These are phyloP conservation scores for Laguncularia racemosa DNA, from an alignment of 345 rosid genomes.

Conservation along the genomic window DNA sequence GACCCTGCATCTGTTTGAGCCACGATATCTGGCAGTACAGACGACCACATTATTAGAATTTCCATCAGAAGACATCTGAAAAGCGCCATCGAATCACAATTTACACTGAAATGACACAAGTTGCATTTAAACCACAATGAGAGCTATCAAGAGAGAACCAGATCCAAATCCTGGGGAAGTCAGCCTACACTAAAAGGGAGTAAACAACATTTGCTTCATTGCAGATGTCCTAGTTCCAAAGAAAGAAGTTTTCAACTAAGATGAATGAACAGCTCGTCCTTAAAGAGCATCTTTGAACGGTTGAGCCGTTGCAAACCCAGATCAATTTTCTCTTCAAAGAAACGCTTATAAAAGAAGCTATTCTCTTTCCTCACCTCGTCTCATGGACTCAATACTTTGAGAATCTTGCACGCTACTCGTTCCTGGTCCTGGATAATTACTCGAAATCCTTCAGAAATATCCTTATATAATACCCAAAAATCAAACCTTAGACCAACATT, in stretches of 20 bases:
- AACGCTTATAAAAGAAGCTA: conserved; percentile 27
- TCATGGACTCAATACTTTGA: neutral
- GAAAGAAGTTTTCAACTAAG: neutral
- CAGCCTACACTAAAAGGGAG: no score
- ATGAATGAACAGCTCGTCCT: conserved; percentile 1
- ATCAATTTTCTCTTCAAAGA: conserved; percentile 12
- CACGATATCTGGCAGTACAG: conserved; percentile 18
- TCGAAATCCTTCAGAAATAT: no score
- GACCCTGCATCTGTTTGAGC: conserved; percentile 23
- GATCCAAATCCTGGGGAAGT: neutral
- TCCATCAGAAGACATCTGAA: conserved; percentile 49
- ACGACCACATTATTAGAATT: conserved; percentile 16
- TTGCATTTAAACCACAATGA: neutral
- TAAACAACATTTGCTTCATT: neutral
- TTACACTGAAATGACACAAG: neutral
- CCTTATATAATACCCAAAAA: no score
- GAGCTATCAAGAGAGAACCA: neutral
- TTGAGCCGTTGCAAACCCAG: conserved; percentile 20
- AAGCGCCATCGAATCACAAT: conserved; percentile 55
- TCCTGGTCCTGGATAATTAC: neutral
- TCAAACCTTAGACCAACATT: no score
- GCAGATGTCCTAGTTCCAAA: neutral
- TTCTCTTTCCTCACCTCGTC: no score
- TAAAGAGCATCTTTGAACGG: no score
- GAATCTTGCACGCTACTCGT: conserved; percentile 22